phyloP scores from a whole-genome alignment of 192 early-diverging fungal genomes.

The Coemansia sp. region DNA sequence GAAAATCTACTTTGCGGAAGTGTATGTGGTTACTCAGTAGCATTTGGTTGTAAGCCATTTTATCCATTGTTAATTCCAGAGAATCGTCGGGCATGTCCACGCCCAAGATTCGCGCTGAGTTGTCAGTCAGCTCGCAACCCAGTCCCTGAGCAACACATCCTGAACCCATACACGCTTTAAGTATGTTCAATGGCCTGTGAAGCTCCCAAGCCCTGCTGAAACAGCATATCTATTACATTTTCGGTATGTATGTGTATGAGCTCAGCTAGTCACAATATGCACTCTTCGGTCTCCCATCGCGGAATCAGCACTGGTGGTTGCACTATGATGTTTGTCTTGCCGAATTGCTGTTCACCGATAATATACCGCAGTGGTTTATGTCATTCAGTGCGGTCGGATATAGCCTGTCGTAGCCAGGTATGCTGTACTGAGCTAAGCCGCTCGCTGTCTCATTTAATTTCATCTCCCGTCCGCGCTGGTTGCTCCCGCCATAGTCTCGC shows the following conservation, averaged over 20 bases:
- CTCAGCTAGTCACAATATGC: too few species aligned
- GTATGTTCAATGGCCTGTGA: constrained; percentile 59
- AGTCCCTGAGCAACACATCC: constrained; percentile 81
- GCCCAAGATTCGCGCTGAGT: constrained; percentile 57
- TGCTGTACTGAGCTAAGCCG: constrained; percentile 41
- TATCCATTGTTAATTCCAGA: constrained; percentile 63
- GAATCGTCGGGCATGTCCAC: constrained; percentile 71
- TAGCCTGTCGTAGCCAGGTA: constrained; percentile 57
- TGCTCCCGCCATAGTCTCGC: too few species aligned
- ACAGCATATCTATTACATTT: too few species aligned
- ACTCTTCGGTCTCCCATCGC: too few species aligned
- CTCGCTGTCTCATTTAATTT: constrained; percentile 23
- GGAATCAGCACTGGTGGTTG: too few species aligned
- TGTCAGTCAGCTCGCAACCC: constrained; percentile 59
- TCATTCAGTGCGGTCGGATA: constrained; percentile 61
- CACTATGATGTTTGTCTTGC: too few species aligned
- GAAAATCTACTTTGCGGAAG: constrained; percentile 46
- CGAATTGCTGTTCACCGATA: constrained; percentile 27
- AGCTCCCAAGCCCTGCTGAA: too few species aligned
- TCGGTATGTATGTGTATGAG: too few species aligned
- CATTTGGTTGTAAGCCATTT: constrained; percentile 38
- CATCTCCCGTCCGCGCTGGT: neutral
- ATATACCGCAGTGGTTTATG: constrained; percentile 93
- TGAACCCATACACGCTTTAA: constrained; percentile 87
- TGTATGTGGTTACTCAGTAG: constrained; percentile 3